Evolutionary conservation across 768 basidiomycete species (phyloP), one percentile per base, ranked within the genome.

Genomic region (Naganishia randhawae): DNA sequence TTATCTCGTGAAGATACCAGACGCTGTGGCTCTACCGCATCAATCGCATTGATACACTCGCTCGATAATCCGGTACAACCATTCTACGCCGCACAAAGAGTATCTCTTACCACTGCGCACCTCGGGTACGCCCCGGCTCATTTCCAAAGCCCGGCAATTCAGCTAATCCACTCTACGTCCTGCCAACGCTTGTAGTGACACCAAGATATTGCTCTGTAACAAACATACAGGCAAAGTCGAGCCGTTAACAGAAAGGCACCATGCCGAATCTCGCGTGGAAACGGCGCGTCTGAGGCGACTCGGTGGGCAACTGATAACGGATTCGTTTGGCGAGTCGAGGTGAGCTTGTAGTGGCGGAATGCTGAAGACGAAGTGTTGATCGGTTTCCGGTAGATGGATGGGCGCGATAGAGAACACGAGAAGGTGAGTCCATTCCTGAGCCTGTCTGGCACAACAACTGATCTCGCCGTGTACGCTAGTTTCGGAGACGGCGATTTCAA

Each of bases 241-340:
- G 52, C 85, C 91, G 1, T 89, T 98, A 85, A 96, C 96, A 0
- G 92, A 97, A 81, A 88, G 86, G 32, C 96, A 99, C 76, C 95
- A 97, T 77, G 89, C 92, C n/a, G 95, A 98, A 73, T 85, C 91
- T 27, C 87, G 87, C 37, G 84, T 90, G 11, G 96, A 99, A 78
- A 86, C 90, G 33, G 87, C 86, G 50, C 84, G 96, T 50, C 81
- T 99, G 64, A 85, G 94, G 35, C 85, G 90, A 64, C 90, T 92
- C 86, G 92, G 92, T 13, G 88, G 88, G 10, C 88, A 90, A 3
- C 80, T 95, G 31, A 89, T 96, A 50, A 90, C 90, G 1, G 95
- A 98, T 77, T 93, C 92, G 6, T 98, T 91, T 74, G 94, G 95
- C 8, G 94, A 98, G 83, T 86, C 88, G 33, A 83, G 94, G 86